A percentile compares a stretch with the other conserved stretches of the same genome.
Evolutionary conservation across 2,329 filamentous ascomycete genomes (phyloP).

Genomic region (Fusarium veterinarium): DNA sequence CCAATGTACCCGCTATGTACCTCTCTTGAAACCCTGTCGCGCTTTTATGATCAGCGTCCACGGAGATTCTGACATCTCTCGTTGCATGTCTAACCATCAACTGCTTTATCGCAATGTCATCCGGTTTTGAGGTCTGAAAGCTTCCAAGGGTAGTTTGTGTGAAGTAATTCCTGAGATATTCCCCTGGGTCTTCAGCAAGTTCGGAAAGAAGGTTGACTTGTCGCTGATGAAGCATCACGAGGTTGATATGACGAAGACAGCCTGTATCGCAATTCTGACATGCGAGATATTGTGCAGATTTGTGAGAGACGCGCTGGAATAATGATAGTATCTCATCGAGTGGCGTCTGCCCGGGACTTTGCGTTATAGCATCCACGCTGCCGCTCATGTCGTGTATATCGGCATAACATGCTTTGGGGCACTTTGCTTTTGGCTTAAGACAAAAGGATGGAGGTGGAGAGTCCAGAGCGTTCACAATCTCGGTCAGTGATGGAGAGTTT

Average conservation of each 20-base stretch:
- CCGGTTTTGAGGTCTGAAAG: neutral
- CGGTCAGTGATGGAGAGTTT: slow-evolving; percentile 5
- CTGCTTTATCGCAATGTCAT: slow-evolving; percentile 7
- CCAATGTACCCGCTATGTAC: neutral
- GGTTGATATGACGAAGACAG: slow-evolving; percentile 6
- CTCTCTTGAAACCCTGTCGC: slow-evolving; percentile 7
- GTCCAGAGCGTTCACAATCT: neutral
- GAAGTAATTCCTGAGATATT: neutral
- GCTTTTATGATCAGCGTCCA: neutral
- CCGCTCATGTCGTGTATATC: slow-evolving; percentile 3
- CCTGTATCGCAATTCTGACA: slow-evolving; percentile 12
- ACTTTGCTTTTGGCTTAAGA: neutral
- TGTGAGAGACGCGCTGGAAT: neutral
- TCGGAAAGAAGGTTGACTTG: slow-evolving; percentile 5
- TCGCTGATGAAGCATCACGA: slow-evolving; percentile 15
- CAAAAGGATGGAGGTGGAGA: neutral
- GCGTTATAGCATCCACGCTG: neutral
- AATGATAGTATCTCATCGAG: neutral
- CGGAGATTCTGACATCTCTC: neutral
- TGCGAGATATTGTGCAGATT: neutral
- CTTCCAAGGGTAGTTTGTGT: neutral
- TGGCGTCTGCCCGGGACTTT: neutral
- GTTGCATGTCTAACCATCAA: slow-evolving; percentile 4
- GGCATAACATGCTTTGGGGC: neutral
- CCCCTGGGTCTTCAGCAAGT: neutral